Evolutionary conservation across 768 basidiomycete genomes (phyloP).

Genomic region (Mycena venus): DNA sequence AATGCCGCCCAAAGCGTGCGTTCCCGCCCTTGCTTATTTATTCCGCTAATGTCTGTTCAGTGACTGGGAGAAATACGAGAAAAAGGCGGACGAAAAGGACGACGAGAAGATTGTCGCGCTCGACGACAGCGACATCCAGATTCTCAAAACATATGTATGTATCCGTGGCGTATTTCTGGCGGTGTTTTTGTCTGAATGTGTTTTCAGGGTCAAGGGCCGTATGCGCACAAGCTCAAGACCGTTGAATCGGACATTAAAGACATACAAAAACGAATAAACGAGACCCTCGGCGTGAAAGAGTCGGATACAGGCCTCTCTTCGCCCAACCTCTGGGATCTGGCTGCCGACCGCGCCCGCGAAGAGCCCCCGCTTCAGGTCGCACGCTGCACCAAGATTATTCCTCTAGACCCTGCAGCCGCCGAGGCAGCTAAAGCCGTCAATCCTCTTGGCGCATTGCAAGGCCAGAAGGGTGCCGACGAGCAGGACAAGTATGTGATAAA

Average conservation of each 20-base stretch:
- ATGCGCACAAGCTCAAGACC: conserved; percentile 88
- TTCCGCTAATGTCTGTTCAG: conserved; percentile 55
- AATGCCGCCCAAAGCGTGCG: conserved; percentile 98
- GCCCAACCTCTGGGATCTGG: conserved; percentile 97
- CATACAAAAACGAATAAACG: conserved; percentile 96
- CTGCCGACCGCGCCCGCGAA: conserved; percentile 91
- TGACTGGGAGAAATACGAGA: conserved; percentile 98
- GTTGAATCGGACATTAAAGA: conserved; percentile 95
- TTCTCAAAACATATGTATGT: conserved; percentile 96
- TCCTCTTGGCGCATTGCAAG: conserved; percentile 80
- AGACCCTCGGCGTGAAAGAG: conserved; percentile 98
- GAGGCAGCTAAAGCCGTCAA: conserved; percentile 86
- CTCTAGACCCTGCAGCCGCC: conserved; percentile 80
- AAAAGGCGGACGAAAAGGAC: conserved; percentile 87
- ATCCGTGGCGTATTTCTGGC: neutral
- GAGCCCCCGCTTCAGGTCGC: conserved; percentile 98
- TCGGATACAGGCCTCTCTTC: conserved; percentile 97
- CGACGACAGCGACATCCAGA: conserved; percentile 98
- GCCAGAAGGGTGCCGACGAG: conserved; percentile 97
- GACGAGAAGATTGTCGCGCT: conserved; percentile 95
- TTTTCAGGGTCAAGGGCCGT: conserved; percentile 95
- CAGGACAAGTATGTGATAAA: conserved; percentile 99
- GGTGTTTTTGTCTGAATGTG: conserved; percentile 4
- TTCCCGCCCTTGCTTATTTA: conserved; percentile 34
- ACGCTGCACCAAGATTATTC: conserved; percentile 98